A percentile compares a stretch with the other conserved stretches of the same genome.
These are phyloP conservation scores for Nymphaea colorata DNA, from an alignment of 164 flowering plant species.

Conservation along the genomic window DNA sequence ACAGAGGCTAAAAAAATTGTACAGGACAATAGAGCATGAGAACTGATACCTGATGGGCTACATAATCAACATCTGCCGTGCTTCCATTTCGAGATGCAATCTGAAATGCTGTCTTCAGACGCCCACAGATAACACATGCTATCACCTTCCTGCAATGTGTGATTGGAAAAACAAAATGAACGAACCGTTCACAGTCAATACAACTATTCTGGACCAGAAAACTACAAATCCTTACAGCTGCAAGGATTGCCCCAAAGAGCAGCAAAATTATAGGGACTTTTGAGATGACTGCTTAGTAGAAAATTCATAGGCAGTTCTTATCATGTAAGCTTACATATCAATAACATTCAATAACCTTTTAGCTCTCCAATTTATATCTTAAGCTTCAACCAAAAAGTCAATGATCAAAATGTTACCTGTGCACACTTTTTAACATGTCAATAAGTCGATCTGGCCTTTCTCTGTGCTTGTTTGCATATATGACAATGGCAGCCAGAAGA, in stretches of 20 bases:
- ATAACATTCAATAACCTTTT: too few relatives aligned
- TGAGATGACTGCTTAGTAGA: too few relatives aligned
- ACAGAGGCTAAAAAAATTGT: not conserved
- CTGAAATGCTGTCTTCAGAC: conserved; percentile 94
- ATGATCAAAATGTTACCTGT: conserved; percentile 45
- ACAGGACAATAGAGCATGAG: not conserved
- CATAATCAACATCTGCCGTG: conserved; percentile 97
- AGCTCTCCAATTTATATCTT: too few relatives aligned
- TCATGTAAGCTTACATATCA: too few relatives aligned
- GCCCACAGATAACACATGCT: conserved; percentile 99
- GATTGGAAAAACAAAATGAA: not conserved
- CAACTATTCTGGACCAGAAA: too few relatives aligned
- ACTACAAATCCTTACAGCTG: too few relatives aligned
- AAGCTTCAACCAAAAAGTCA: not conserved
- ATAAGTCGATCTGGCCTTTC: conserved; percentile 98
- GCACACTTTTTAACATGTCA: conserved; percentile 95
- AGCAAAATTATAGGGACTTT: too few relatives aligned
- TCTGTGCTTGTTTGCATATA: conserved; percentile 91
- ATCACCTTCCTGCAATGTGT: conserved; percentile 67
- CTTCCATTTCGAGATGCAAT: conserved; percentile 97
- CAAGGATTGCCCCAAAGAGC: too few relatives aligned
- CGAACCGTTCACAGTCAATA: too few relatives aligned
- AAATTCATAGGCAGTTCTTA: too few relatives aligned
- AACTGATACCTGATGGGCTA: conserved; percentile 83
- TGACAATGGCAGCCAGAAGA: conserved; percentile 91